Evolutionary conservation across 1,284 basidiomycete species (phyloP).

Genomic region (Naganishia sp.): DNA sequence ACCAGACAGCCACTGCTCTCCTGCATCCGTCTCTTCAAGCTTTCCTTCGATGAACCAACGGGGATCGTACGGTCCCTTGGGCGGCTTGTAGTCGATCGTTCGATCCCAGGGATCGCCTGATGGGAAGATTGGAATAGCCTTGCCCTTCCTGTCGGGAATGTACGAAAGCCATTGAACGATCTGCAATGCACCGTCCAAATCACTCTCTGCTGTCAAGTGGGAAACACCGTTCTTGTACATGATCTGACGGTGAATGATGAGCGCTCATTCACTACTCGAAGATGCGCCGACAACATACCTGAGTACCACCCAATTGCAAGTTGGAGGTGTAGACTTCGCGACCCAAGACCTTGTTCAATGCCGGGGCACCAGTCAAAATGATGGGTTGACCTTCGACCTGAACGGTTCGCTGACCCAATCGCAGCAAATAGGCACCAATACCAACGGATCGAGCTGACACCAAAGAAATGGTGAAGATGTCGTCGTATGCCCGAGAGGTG

Average conservation of each 20-base stretch:
- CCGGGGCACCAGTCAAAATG: constrained; percentile 95
- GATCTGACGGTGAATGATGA: constrained; percentile 58
- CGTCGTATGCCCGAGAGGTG: constrained; percentile 96
- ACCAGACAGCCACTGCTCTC: constrained; percentile 72
- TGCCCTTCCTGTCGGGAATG: constrained; percentile 78
- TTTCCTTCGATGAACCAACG: constrained; percentile 97
- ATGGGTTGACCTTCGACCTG: constrained; percentile 99
- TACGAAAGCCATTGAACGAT: constrained; percentile 96
- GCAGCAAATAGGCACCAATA: constrained; percentile 98
- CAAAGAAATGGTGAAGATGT: constrained; percentile 99
- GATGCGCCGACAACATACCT: constrained; percentile 49
- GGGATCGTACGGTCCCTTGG: constrained; percentile 95
- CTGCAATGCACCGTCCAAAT: constrained; percentile 88
- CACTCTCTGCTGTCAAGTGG: constrained; percentile 90
- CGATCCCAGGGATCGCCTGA: constrained; percentile 86
- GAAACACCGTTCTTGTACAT: constrained; percentile 99
- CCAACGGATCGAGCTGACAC: constrained; percentile 98
- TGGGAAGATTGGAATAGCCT: constrained; percentile 70
- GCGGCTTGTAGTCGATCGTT: constrained; percentile 83
- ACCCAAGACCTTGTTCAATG: constrained; percentile 98
- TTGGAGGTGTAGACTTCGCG: constrained; percentile 99
- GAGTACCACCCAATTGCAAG: constrained; percentile 96
- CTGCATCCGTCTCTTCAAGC: constrained; percentile 68
- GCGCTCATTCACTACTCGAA: background rate
- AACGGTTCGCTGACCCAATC: constrained; percentile 94